Evolutionary conservation across 331 rosid genomes (phyloP).

Genomic region (Acacia concinna): DNA sequence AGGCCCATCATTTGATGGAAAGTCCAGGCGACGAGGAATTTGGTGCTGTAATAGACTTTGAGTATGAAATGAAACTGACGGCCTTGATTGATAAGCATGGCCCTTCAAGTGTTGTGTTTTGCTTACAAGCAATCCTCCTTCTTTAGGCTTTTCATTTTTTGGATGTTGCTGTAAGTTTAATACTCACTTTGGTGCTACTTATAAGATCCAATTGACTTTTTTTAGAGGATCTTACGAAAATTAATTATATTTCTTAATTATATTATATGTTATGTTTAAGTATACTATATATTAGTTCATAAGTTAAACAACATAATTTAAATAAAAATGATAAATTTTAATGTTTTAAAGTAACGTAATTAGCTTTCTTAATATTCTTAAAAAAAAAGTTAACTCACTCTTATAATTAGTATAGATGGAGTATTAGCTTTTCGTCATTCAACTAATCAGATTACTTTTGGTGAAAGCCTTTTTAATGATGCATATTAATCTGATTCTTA

Average conservation of each 20-base stretch:
- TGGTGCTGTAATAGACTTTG: background rate
- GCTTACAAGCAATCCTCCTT: background rate
- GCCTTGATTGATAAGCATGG: background rate
- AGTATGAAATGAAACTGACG: background rate
- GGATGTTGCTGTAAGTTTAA: background rate
- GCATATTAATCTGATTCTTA: background rate
- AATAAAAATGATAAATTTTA: too few species aligned
- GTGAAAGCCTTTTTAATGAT: background rate
- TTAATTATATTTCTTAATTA: too few species aligned
- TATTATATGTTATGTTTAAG: too few species aligned
- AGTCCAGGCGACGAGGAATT: background rate
- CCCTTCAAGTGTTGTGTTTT: background rate
- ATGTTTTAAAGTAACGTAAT: too few species aligned
- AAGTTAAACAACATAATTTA: too few species aligned
- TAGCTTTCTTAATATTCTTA: too few species aligned
- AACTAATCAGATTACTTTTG: background rate
- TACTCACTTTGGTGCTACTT: too few species aligned
- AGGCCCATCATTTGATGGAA: background rate
- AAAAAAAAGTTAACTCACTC: too few species aligned
- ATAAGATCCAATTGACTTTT: too few species aligned
- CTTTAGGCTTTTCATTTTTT: background rate
- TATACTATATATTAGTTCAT: too few species aligned
- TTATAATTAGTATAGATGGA: too few species aligned
- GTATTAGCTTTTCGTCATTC: background rate
- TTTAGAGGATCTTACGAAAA: too few species aligned